Evolutionary conservation across 768 basidiomycete species (phyloP).

Genomic region (Mycena polygramma): DNA sequence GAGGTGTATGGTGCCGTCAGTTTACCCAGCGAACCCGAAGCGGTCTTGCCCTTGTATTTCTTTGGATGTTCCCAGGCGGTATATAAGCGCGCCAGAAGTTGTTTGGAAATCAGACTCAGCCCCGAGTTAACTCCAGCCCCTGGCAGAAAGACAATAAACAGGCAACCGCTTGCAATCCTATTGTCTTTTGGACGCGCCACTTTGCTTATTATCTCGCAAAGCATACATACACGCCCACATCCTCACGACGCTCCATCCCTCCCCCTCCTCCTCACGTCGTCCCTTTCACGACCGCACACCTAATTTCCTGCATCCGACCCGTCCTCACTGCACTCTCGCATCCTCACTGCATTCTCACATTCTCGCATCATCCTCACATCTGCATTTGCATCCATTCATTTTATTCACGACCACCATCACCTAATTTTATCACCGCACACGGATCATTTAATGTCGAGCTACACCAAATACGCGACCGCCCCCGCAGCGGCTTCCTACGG

Average conservation of each 20-base stretch:
- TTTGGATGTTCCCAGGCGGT: constrained; percentile 11
- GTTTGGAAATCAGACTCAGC: constrained; percentile 22
- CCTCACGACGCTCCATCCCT: constrained; percentile 9
- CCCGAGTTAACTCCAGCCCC: constrained; percentile 24
- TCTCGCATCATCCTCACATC: constrained; percentile 14
- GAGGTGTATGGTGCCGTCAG: not conserved
- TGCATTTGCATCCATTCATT: constrained; percentile 28
- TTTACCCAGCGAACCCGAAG: not conserved
- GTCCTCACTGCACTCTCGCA: constrained; percentile 10
- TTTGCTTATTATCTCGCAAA: constrained; percentile 31
- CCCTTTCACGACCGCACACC: constrained; percentile 6
- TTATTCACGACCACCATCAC: constrained; percentile 33
- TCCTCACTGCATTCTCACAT: constrained; percentile 14
- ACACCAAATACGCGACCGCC: constrained; percentile 52
- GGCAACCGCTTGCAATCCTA: constrained; percentile 20
- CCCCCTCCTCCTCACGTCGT: constrained; percentile 24
- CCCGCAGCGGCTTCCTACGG: constrained; percentile 70
- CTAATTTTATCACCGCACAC: constrained; percentile 29
- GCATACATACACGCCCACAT: constrained; percentile 36
- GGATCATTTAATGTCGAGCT: constrained; percentile 60
- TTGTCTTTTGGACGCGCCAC: constrained; percentile 19
- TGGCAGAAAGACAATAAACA: constrained; percentile 29
- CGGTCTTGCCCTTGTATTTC: constrained; percentile 18
- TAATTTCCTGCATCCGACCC: constrained; percentile 29
- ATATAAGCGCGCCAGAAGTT: constrained; percentile 27